Evolutionary conservation across 1,284 basidiomycete genomes (phyloP).

Genomic region (Heterobasidion occidentale): DNA sequence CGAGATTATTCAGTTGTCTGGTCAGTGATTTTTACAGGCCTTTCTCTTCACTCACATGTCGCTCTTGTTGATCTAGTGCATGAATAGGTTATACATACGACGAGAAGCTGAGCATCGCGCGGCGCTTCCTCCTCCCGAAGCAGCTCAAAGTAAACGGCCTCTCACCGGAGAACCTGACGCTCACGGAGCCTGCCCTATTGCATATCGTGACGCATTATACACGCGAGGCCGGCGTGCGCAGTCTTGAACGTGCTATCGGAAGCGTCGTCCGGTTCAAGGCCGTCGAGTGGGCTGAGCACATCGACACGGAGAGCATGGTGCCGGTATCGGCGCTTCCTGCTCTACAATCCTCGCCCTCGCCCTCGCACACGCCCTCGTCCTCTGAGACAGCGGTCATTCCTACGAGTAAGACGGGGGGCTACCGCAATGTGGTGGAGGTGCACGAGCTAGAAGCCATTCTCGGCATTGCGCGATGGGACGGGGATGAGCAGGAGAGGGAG

Average conservation of each 20-base stretch:
- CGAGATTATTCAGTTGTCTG: slow-evolving; percentile 64
- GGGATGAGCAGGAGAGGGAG: slow-evolving; percentile 69
- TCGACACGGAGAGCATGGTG: slow-evolving; percentile 33
- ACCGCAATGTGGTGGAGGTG: slow-evolving; percentile 57
- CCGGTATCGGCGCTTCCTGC: slow-evolving; percentile 6
- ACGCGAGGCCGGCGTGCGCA: slow-evolving; percentile 87
- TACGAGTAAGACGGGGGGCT: slow-evolving; percentile 27
- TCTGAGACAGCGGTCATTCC: background rate
- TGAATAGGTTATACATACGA: slow-evolving; percentile 79
- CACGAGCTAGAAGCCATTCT: slow-evolving; percentile 81
- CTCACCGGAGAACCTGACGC: slow-evolving; percentile 26
- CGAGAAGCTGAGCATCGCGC: slow-evolving; percentile 87
- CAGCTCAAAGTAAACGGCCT: slow-evolving; percentile 70
- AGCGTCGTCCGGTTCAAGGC: slow-evolving; percentile 82
- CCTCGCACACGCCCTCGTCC: no score
- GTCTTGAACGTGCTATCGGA: slow-evolving; percentile 82
- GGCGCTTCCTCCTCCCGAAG: slow-evolving; percentile 80
- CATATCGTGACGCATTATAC: slow-evolving; percentile 76
- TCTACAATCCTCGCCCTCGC: slow-evolving; percentile 4
- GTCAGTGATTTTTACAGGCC: slow-evolving; percentile 23
- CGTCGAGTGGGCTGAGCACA: slow-evolving; percentile 78
- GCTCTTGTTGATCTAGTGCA: background rate
- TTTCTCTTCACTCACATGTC: background rate
- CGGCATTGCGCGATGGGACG: slow-evolving; percentile 76
- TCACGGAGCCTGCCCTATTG: slow-evolving; percentile 60